Conservation (phyloP, 2,329 filamentous ascomycete genomes). For the Xylariaceae sp. region DNA sequence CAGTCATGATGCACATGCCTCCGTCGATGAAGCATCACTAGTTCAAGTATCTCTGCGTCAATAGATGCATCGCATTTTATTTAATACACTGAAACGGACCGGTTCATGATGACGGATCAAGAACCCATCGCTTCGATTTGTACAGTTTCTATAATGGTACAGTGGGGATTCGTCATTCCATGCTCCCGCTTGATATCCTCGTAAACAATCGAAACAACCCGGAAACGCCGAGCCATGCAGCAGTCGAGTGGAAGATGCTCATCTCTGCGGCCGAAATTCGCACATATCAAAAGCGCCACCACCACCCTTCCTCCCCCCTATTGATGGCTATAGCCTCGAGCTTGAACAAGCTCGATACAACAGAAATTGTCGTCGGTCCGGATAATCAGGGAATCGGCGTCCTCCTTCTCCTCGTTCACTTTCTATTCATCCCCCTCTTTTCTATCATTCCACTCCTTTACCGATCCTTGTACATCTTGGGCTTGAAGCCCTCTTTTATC, state of each 20-base stretch:
- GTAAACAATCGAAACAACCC: constrained; percentile 21
- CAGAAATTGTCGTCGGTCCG: not conserved
- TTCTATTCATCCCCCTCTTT: not conserved
- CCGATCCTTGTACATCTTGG: constrained; percentile 88
- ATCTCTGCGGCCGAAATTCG: constrained; percentile 27
- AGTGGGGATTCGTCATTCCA: constrained; percentile 15
- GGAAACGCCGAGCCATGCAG: constrained; percentile 48
- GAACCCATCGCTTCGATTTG: constrained; percentile 16
- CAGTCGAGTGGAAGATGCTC: constrained; percentile 51
- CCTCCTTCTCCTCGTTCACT: not conserved
- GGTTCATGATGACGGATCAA: not conserved
- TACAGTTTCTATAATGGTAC: constrained; percentile 28
- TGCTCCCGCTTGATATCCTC: constrained; percentile 14
- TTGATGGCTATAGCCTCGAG: constrained; percentile 1
- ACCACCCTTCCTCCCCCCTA: not conserved
- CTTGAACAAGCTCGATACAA: not conserved
- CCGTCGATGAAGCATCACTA: no score
- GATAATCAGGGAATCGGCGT: constrained; percentile 4
- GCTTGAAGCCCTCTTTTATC: constrained; percentile 80
- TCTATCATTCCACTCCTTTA: constrained; percentile 32
- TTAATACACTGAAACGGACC: not conserved
- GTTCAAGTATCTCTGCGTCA: not conserved
- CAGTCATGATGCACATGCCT: no score
- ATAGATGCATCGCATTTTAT: not conserved
- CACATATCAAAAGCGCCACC: constrained; percentile 2